phyloP scores from a whole-genome alignment of 352 stramenopile species.

The Phytopythium vexans region DNA sequence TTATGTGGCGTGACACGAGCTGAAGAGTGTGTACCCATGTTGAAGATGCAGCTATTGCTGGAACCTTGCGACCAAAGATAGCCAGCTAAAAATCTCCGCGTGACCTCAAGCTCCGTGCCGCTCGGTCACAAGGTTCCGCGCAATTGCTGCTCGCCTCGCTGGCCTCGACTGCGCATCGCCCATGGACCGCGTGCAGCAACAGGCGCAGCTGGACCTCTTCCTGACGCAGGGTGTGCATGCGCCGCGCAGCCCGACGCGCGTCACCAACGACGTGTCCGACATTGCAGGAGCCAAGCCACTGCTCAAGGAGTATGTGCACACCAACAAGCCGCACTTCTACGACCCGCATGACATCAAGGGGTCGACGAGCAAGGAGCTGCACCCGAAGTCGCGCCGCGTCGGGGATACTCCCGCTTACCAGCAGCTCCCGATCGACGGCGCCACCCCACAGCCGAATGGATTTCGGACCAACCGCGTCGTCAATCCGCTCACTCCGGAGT shows the following conservation, averaged over 20 bases:
- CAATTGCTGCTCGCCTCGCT: too few species aligned
- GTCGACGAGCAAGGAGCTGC: conserved; percentile 56
- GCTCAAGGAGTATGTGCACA: conserved; percentile 60
- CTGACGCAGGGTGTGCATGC: conserved; percentile 29
- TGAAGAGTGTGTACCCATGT: too few species aligned
- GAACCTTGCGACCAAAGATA: too few species aligned
- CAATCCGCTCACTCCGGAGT: conserved; percentile 60
- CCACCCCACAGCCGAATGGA: conserved; percentile 35
- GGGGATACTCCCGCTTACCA: conserved; percentile 60
- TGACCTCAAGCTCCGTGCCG: too few species aligned
- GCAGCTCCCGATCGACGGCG: conserved; percentile 66
- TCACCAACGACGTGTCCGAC: conserved; percentile 67
- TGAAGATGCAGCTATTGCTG: too few species aligned
- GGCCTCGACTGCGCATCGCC: background rate
- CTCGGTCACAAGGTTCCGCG: too few species aligned
- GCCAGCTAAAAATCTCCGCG: too few species aligned
- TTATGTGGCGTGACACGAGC: too few species aligned
- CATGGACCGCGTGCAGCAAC: conserved; percentile 28
- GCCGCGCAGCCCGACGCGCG: conserved; percentile 30
- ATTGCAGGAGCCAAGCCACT: conserved; percentile 45
- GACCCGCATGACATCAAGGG: conserved; percentile 57
- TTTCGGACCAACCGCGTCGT: conserved; percentile 67
- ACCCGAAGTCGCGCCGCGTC: conserved; percentile 42
- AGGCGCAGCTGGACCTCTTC: conserved; percentile 39
- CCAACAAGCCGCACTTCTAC: conserved; percentile 69